Conservation (phyloP, 2,329 filamentous ascomycete genomes). For the Neophaeococcomyces aloes region DNA sequence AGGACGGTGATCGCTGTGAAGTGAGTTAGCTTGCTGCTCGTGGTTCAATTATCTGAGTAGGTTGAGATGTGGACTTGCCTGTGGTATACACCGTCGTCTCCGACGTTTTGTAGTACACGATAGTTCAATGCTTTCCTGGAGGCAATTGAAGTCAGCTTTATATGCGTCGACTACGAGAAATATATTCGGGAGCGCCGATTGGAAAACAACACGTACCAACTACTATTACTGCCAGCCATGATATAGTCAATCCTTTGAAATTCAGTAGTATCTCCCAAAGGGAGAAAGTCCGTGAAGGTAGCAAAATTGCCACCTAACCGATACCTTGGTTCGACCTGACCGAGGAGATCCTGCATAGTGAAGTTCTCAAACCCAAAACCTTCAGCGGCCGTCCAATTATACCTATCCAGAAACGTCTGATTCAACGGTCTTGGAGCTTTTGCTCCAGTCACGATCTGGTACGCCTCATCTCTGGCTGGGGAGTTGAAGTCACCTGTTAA, state of each 20-base stretch:
- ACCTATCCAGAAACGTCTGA: neutral
- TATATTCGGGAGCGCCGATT: no score
- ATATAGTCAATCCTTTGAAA: neutral
- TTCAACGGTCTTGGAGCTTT: neutral
- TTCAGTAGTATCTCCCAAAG: neutral
- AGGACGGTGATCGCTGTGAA: neutral
- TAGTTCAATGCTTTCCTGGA: neutral
- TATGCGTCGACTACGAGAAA: no score
- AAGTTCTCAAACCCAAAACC: conserved; percentile 20
- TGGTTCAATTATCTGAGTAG: neutral
- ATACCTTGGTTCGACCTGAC: conserved; percentile 26
- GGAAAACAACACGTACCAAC: neutral
- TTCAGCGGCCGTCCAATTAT: neutral
- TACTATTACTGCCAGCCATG: neutral
- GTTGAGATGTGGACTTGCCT: neutral
- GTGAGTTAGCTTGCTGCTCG: neutral
- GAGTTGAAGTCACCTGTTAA: conserved; percentile 3
- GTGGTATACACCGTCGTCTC: neutral
- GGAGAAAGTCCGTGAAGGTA: conserved; percentile 8
- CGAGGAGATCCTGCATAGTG: conserved; percentile 24
- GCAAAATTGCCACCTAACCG: conserved; percentile 6
- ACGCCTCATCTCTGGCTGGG: neutral
- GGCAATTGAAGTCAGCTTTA: neutral
- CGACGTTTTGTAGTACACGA: neutral
- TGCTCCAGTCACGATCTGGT: neutral